These are phyloP conservation scores for Urtica urens DNA, from an alignment of 306 rosid genomes.

Conservation along the genomic window DNA sequence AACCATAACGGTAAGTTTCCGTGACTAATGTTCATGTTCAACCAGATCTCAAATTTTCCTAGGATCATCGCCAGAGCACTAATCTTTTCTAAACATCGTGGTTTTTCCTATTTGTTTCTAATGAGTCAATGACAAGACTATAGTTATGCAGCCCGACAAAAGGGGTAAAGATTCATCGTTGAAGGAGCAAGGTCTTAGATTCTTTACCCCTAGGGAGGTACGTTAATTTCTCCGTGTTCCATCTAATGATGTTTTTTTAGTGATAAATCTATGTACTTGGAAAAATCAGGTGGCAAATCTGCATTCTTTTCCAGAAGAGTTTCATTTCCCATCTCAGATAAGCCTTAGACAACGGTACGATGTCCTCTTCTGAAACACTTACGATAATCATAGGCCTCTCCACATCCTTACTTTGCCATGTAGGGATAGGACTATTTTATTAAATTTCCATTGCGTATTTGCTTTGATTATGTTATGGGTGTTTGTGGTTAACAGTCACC, in stretches of 20 bases:
- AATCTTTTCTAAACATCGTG: too few species aligned
- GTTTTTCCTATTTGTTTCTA: neutral
- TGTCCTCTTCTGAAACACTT: neutral
- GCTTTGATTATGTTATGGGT: too few species aligned
- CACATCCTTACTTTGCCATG: too few species aligned
- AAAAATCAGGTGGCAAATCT: conserved; percentile 65
- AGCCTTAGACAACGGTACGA: conserved; percentile 78
- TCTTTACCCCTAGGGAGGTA: conserved; percentile 89
- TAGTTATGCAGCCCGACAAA: conserved; percentile 46
- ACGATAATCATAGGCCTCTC: too few species aligned
- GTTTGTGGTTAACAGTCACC: too few species aligned
- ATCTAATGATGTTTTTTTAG: conserved; percentile 4
- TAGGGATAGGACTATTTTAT: too few species aligned
- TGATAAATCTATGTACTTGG: neutral
- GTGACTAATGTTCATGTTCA: neutral
- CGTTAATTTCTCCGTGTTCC: conserved; percentile 14
- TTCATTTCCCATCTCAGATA: conserved; percentile 61
- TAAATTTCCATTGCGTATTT: too few species aligned
- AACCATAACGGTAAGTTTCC: conserved; percentile 49
- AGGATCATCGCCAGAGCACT: too few species aligned
- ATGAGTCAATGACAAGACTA: conserved; percentile 8
- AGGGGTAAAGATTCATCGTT: conserved; percentile 54
- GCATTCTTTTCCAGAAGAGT: conserved; percentile 74
- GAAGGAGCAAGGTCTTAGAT: conserved; percentile 68
- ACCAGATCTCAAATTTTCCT: neutral